Evolutionary conservation across 2,329 filamentous ascomycete species (phyloP).

Genomic region (Talaromyces sp.): DNA sequence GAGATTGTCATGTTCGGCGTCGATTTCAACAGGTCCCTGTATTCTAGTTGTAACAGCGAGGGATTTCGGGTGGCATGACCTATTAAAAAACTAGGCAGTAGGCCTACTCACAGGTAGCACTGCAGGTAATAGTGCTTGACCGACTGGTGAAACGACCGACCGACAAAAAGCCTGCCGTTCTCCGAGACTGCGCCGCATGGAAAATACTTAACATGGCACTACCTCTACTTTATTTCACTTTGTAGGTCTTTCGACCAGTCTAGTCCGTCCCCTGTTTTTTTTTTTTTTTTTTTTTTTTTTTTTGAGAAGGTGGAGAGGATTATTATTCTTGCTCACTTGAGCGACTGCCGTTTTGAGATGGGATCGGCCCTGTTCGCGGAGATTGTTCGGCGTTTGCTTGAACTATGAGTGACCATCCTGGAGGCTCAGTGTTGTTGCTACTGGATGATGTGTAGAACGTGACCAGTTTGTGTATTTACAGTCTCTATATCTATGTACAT

Average conservation of each 20-base stretch:
- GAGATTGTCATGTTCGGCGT: too few species aligned
- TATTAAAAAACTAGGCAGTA: background rate
- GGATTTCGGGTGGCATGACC: background rate
- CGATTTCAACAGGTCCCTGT: too few species aligned
- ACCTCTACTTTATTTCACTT: background rate
- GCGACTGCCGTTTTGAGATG: background rate
- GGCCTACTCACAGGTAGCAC: background rate
- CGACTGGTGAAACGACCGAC: background rate
- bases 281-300: background rate
- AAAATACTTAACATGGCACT: background rate
- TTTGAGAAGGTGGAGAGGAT: too few species aligned
- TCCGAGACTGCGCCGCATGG: background rate
- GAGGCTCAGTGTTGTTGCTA: background rate
- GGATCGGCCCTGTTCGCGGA: background rate
- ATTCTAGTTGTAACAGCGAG: background rate
- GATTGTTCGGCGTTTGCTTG: too few species aligned
- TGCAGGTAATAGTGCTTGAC: background rate
- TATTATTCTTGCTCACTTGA: background rate
- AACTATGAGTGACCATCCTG: background rate
- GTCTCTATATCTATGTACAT: background rate
- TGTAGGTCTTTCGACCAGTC: too few species aligned
- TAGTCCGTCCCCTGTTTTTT: too few species aligned
- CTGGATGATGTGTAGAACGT: background rate
- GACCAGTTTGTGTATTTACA: background rate
- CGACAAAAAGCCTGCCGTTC: background rate